phyloP scores from a whole-genome alignment of 257 asterid genomes.

The Coffea eugenioides region DNA sequence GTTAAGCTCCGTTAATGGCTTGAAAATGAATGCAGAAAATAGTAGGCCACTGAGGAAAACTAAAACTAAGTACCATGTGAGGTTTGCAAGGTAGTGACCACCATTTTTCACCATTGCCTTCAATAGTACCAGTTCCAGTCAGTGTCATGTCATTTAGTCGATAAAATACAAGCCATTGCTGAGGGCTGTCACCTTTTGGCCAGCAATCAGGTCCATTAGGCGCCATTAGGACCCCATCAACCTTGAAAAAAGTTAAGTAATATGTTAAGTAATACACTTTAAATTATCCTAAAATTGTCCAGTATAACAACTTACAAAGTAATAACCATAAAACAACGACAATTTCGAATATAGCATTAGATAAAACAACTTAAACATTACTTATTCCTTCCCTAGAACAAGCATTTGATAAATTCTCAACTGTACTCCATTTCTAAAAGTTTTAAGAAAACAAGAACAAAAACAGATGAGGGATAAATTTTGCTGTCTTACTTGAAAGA shows the following conservation, averaged over 20 bases:
- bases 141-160: slow-evolving; percentile 63
- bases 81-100: slow-evolving; percentile 99
- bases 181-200: slow-evolving; percentile 74
- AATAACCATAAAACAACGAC: no score
- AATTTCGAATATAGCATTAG: no score
- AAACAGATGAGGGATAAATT: no score
- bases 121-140: slow-evolving; percentile 73
- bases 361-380: no score
- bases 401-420: no score
- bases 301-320: no score
- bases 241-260: slow-evolving; percentile 28
- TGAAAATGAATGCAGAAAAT: not conserved
- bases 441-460: not conserved
- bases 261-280: not conserved
- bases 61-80: slow-evolving; percentile 52
- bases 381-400: no score
- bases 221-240: slow-evolving; percentile 84
- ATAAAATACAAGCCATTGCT: slow-evolving; percentile 93
- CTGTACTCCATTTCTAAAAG: no score
- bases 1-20: not conserved
- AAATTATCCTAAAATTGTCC: not conserved
- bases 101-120: slow-evolving; percentile 92
- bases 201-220: slow-evolving; percentile 95
- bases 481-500: slow-evolving; percentile 54
- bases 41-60: not conserved